phyloP scores from a whole-genome alignment of 345 rosid genomes.

The Excoecaria agallocha region DNA sequence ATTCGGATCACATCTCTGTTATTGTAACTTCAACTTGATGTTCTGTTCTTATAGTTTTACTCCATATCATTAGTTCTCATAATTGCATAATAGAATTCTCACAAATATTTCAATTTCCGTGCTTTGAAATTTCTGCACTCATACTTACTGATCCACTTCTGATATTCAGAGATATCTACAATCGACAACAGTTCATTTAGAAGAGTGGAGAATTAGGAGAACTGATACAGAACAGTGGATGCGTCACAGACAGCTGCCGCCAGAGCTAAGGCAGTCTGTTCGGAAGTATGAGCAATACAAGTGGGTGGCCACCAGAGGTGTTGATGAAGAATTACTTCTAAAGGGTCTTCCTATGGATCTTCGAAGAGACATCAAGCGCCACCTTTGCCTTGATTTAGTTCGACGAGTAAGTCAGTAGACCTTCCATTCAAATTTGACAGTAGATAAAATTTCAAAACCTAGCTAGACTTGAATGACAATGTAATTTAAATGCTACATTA shows the following conservation, averaged over 20 bases:
- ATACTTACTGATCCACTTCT: background rate
- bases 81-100: conserved; percentile 1
- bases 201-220: conserved; percentile 91
- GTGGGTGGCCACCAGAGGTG: conserved; percentile 88
- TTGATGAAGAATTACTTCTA: conserved; percentile 75
- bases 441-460: background rate
- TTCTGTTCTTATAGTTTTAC: background rate
- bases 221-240: conserved; percentile 96
- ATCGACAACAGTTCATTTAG: conserved; percentile 72
- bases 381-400: conserved; percentile 86
- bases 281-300: conserved; percentile 78
- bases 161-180: conserved; percentile 68
- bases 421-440: background rate
- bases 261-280: conserved; percentile 57
- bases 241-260: conserved; percentile 85
- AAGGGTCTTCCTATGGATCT: conserved; percentile 80
- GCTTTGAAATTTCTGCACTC: conserved; percentile 1
- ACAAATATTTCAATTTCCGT: background rate
- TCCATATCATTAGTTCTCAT: background rate
- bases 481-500: background rate
- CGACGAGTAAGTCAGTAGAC: conserved; percentile 57
- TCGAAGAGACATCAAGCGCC: conserved; percentile 82
- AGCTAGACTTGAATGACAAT: background rate
- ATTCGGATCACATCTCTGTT: background rate
- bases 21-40: background rate